Percentiles rank a stretch among this genome's conserved stretches.
These are phyloP conservation scores for Bruguiera sexangula DNA, from an alignment of 345 rosid species.

Conservation along the genomic window DNA sequence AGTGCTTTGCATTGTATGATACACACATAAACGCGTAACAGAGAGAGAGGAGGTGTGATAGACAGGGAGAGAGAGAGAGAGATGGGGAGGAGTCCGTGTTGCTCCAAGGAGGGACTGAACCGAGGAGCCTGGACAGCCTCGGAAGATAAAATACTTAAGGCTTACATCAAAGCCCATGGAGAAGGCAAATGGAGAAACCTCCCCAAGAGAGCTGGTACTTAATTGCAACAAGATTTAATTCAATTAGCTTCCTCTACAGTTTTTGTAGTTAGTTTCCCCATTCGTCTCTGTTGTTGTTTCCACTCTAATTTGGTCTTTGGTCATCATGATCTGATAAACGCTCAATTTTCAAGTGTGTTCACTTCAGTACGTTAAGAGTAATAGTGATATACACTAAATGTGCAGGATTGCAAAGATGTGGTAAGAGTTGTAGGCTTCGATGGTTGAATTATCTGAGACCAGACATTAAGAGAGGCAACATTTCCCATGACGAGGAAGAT, in stretches of 20 bases:
- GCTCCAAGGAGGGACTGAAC: conserved; percentile 22
- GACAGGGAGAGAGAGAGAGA: background rate
- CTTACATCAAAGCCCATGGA: conserved; percentile 13
- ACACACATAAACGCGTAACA: too few relatives aligned
- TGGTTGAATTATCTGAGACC: conserved; percentile 46
- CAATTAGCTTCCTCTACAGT: background rate
- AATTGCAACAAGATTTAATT: background rate
- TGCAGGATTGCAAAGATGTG: conserved; percentile 24
- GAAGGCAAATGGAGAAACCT: conserved; percentile 17
- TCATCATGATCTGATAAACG: too few relatives aligned
- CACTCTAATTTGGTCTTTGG: background rate
- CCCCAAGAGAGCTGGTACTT: conserved; percentile 8
- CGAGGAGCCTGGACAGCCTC: conserved; percentile 12
- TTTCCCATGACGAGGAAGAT: conserved; percentile 40
- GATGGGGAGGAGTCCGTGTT: conserved; percentile 8
- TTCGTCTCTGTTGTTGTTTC: too few relatives aligned
- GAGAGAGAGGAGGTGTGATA: background rate
- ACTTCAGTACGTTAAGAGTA: background rate
- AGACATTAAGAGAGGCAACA: conserved; percentile 43
- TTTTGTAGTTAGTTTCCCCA: too few relatives aligned
- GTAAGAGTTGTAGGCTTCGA: conserved; percentile 43
- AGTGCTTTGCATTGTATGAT: too few relatives aligned
- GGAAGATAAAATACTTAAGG: conserved; percentile 5
- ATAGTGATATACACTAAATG: background rate
- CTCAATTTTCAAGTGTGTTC: too few relatives aligned